Evolutionary conservation across 2,329 filamentous ascomycete species (phyloP), one percentile per base, ranked within the genome.

Genomic region (Fusarium sp.): DNA sequence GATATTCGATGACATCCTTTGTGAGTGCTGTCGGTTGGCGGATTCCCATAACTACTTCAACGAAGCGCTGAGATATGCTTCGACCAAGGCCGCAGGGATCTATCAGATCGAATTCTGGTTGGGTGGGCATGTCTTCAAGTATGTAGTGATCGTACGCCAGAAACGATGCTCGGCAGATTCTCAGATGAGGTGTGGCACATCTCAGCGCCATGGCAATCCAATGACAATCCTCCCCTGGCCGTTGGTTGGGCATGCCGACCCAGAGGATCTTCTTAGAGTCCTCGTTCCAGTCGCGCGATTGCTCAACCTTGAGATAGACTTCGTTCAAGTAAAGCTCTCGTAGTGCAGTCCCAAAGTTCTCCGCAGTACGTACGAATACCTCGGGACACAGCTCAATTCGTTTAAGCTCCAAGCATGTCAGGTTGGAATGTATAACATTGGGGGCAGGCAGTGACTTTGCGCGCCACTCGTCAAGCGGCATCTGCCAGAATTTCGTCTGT

Each of bases 251-350:
- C 11, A 82, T 46, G 15, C 82, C 82, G 45, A 84, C 73, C 82
- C 82, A 84, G 20, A 84, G 76, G 8, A 77, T 72, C 58, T 78
- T 75, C 48, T 72, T 73, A 3, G 72, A 72, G 51, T 79, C 75
- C 17, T 74, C 63, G 53, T 80, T 78, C 58, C 72, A 75, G 36
- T 76, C 68, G 39, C 64, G 53, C n/a, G 74, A 74, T 57, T 81
- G 79, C 36, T 79, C 74, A 10, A 75, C 77, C 72, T 83, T 83
- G 42, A 84, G 76, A 57, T 80, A 82, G 14, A 84, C 79, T 47
- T 81, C 77, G 58, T 81, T 81, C 3, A 84, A 75, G 63, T 81
- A 82, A 29, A 84, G 78, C 71, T 84, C 82, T 50, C 77, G 73
- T 4, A 84, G 76, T 5, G 80, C 78, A 35, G 73, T 62, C 25